Evolutionary conservation across 257 asterid genomes (phyloP).

Genomic region (Catharanthus roseus): DNA sequence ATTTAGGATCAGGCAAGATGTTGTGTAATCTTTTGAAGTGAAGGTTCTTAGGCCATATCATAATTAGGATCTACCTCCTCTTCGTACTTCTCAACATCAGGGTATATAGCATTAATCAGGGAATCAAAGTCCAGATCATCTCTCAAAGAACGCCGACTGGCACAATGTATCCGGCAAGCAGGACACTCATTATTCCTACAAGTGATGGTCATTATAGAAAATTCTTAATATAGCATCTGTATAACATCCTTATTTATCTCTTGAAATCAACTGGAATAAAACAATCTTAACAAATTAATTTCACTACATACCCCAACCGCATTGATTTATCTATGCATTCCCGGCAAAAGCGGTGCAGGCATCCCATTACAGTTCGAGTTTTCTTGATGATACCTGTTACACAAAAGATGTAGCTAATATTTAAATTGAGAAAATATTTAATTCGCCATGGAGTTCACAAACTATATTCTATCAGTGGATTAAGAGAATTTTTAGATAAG

Average conservation of each 20-base stretch:
- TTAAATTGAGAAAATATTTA: not conserved
- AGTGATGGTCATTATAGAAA: slow-evolving; percentile 1
- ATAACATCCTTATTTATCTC: not conserved
- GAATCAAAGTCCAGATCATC: slow-evolving; percentile 44
- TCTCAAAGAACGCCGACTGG: slow-evolving; percentile 51
- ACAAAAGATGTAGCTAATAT: slow-evolving; percentile 1
- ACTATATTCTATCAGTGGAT: not conserved
- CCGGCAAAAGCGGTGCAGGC: slow-evolving; percentile 57
- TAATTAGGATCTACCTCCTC: slow-evolving; percentile 33
- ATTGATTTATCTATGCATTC: slow-evolving; percentile 59
- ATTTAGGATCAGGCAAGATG: not conserved
- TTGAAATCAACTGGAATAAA: not conserved
- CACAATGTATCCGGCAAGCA: slow-evolving; percentile 50
- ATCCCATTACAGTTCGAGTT: slow-evolving; percentile 50
- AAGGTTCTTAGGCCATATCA: not conserved
- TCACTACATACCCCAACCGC: slow-evolving; percentile 41
- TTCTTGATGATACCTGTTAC: slow-evolving; percentile 45
- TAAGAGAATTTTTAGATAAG: not conserved
- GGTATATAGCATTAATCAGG: slow-evolving; percentile 30
- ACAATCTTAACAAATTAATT: not conserved
- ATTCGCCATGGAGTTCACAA: not conserved
- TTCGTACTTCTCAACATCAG: slow-evolving; percentile 40
- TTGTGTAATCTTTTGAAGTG: not conserved
- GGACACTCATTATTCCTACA: slow-evolving; percentile 55
- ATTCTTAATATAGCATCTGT: not conserved